These are phyloP conservation scores for Hibiscus tridactylites DNA, from an alignment of 345 rosid genomes.

Conservation along the genomic window DNA sequence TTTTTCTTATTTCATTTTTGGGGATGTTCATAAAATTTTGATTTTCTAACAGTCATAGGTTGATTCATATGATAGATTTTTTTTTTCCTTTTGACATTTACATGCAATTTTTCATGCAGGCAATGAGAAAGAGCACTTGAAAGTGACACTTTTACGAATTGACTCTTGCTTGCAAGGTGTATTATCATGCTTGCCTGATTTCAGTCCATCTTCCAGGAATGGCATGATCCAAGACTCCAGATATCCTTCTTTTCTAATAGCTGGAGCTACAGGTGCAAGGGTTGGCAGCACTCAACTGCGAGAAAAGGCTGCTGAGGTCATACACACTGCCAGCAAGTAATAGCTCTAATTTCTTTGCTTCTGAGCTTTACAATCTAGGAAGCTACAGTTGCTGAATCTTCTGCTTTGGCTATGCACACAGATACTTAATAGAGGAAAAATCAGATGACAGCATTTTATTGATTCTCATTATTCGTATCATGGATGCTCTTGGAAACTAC, in stretches of 20 bases:
- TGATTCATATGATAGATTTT: constrained; percentile 1
- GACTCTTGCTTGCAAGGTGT: constrained; percentile 95
- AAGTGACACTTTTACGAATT: constrained; percentile 95
- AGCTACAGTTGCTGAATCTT: constrained; percentile 15
- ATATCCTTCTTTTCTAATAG: constrained; percentile 66
- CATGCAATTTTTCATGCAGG: constrained; percentile 50
- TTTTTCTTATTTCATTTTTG: neutral
- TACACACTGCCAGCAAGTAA: constrained; percentile 91
- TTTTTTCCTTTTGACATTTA: constrained; percentile 7
- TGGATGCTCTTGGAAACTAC: constrained; percentile 91
- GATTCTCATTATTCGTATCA: constrained; percentile 73
- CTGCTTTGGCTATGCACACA: constrained; percentile 26
- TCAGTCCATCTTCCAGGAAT: constrained; percentile 68
- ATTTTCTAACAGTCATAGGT: neutral
- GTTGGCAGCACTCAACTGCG: constrained; percentile 83
- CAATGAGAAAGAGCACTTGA: constrained; percentile 90
- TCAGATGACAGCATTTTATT: constrained; percentile 97
- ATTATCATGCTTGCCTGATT: constrained; percentile 97
- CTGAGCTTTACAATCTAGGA: neutral
- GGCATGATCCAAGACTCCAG: constrained; percentile 44
- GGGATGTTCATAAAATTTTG: neutral
- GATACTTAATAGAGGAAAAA: constrained; percentile 81
- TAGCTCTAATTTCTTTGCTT: constrained; percentile 15
- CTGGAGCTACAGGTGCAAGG: constrained; percentile 85
- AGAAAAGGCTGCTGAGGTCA: constrained; percentile 75